Percentiles rank a stretch among this genome's conserved stretches.
phyloP scores from a whole-genome alignment of 208 protist species.

The Wallacemonas sp. region DNA sequence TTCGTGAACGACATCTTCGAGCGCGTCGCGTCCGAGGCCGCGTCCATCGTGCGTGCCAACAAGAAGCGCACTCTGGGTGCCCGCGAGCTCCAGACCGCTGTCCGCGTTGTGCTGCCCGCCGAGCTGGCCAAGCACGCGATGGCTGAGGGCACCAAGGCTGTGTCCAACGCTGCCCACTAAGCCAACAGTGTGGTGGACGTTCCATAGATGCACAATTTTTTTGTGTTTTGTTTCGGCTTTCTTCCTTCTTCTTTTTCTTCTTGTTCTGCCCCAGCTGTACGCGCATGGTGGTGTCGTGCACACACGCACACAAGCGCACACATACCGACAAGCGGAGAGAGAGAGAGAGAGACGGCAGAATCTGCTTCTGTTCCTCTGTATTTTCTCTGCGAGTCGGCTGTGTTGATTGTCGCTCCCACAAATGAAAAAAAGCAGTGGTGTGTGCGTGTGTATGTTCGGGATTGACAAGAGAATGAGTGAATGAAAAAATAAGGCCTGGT shows the following conservation, averaged over 20 bases:
- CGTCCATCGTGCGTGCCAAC: conserved; percentile 93
- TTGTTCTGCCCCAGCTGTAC: no score
- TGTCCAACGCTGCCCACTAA: conserved; percentile 83
- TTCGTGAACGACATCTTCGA: conserved; percentile 98
- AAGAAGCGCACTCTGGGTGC: conserved; percentile 95
- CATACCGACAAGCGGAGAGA: no score
- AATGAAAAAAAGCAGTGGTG: no score
- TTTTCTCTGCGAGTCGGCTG: no score
- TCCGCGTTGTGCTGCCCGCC: conserved; percentile 96
- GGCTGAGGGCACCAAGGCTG: conserved; percentile 98
- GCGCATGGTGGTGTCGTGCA: no score
- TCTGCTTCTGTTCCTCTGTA: neutral
- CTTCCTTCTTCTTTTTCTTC: neutral
- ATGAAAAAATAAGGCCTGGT: no score
- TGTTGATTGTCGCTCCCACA: no score
- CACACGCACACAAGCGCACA: no score
- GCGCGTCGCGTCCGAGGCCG: conserved; percentile 93
- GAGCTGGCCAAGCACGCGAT: conserved; percentile 99
- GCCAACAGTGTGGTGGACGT: neutral
- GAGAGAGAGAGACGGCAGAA: no score
- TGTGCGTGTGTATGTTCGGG: no score
- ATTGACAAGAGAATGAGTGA: no score
- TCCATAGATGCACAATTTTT: conserved; percentile 12
- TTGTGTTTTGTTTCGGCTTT: conserved; percentile 6
- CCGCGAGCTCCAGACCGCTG: conserved; percentile 96